Conservation (phyloP, 352 stramenopile species). For the Pythium aphanidermatum region DNA sequence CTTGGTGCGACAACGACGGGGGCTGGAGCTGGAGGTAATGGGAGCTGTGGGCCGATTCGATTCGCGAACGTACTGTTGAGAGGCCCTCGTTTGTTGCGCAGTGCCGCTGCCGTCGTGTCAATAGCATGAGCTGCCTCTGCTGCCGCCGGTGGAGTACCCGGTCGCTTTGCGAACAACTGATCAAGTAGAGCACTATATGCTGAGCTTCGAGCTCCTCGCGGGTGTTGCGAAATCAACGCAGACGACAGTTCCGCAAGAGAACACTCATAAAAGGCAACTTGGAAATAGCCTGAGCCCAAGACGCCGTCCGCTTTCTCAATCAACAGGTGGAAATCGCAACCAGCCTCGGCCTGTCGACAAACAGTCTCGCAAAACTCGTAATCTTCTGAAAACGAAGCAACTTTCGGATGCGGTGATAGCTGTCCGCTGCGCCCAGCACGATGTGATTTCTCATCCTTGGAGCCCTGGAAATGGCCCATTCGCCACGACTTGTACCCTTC, state of each 20-base stretch:
- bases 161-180: conserved; percentile 6
- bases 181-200: conserved; percentile 2
- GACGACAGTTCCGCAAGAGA: conserved; percentile 54
- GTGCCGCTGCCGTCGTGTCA: not conserved
- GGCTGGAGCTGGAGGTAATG: conserved; percentile 8
- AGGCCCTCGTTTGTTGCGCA: conserved; percentile 1
- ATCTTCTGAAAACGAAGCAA: conserved; percentile 57
- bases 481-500: conserved; percentile 84
- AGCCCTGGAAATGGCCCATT: conserved; percentile 72
- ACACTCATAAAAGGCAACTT: conserved; percentile 85
- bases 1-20: conserved; percentile 4
- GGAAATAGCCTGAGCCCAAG: conserved; percentile 72
- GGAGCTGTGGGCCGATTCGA: not conserved
- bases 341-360: conserved; percentile 42
- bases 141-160: not conserved
- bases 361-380: conserved; percentile 75
- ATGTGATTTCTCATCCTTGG: conserved; percentile 66
- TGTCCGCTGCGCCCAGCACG: conserved; percentile 33
- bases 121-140: not conserved
- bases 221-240: conserved; percentile 25
- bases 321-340: conserved; percentile 72
- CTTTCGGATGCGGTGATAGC: conserved; percentile 24
- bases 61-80: conserved; percentile 4
- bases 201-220: conserved; percentile 16
- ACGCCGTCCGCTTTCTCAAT: conserved; percentile 48